These are phyloP conservation scores for Xylaria intraflava DNA, from an alignment of 495 filamentous ascomycete species.

Conservation along the genomic window DNA sequence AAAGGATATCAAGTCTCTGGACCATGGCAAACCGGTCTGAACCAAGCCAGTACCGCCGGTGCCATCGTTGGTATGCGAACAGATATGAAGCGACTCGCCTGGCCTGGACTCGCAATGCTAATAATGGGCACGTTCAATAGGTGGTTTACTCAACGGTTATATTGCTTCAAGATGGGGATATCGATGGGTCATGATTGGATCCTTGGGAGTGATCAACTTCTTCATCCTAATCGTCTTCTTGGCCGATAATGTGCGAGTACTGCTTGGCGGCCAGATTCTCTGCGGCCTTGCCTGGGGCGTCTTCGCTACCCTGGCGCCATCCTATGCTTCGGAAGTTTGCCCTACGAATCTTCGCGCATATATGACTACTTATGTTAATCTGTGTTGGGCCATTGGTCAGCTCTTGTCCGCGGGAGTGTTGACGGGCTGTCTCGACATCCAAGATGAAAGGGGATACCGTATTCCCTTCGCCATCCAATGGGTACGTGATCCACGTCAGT, in stretches of 20 bases:
- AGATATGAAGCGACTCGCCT: not conserved
- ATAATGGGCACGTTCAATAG: slow-evolving; percentile 6
- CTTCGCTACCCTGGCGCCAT: slow-evolving; percentile 38
- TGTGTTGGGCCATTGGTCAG: slow-evolving; percentile 65
- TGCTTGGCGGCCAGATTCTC: slow-evolving; percentile 61
- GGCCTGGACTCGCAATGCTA: not conserved
- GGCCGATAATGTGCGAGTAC: slow-evolving; percentile 48
- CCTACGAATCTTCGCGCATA: slow-evolving; percentile 55
- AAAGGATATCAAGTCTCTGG: slow-evolving; percentile 22
- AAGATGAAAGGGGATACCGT: slow-evolving; percentile 65
- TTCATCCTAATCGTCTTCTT: slow-evolving; percentile 53
- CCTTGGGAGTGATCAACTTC: slow-evolving; percentile 37
- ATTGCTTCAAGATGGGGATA: slow-evolving; percentile 43
- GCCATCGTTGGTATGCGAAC: slow-evolving; percentile 24
- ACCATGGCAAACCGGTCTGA: slow-evolving; percentile 27
- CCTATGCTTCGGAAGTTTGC: slow-evolving; percentile 55
- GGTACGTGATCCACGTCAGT: slow-evolving; percentile 19
- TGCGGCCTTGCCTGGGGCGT: slow-evolving; percentile 61
- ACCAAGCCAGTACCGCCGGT: slow-evolving; percentile 23
- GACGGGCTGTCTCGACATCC: slow-evolving; percentile 42
- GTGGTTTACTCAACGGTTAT: slow-evolving; percentile 41
- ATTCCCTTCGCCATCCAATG: slow-evolving; percentile 56
- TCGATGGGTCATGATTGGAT: slow-evolving; percentile 34
- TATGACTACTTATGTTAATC: slow-evolving; percentile 63
- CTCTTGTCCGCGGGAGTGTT: slow-evolving; percentile 59